A percentile compares a stretch with the other conserved stretches of the same genome.
phyloP scores from a whole-genome alignment of 2,329 filamentous ascomycete genomes.

The Fusarium sacchari region DNA sequence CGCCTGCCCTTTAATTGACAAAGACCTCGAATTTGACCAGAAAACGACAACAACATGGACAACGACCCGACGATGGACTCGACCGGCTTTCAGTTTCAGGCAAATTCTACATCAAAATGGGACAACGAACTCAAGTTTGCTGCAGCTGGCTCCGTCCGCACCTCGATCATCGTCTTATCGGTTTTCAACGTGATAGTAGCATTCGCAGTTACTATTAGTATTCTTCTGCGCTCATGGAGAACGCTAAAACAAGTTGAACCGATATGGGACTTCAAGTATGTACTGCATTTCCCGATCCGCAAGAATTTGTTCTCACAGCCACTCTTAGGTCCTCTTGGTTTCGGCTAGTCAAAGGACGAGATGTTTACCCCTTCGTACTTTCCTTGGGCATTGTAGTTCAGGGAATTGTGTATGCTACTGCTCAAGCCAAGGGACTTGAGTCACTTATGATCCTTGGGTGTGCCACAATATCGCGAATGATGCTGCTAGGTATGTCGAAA shows the following conservation, averaged over 20 bases:
- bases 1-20: constrained; percentile 27
- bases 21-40: constrained; percentile 16
- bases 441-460: constrained; percentile 63
- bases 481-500: constrained; percentile 64
- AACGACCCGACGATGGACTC: constrained; percentile 26
- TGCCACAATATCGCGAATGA: constrained; percentile 63
- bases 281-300: background rate
- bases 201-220: constrained; percentile 64
- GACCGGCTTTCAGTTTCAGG: constrained; percentile 46
- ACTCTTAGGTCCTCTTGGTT: constrained; percentile 51
- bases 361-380: constrained; percentile 66
- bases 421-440: constrained; percentile 65
- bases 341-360: constrained; percentile 57
- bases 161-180: constrained; percentile 69
- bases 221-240: constrained; percentile 66
- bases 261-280: constrained; percentile 56
- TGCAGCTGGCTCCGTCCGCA: constrained; percentile 66
- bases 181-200: constrained; percentile 69
- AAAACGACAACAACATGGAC: constrained; percentile 12
- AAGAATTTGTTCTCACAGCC: constrained; percentile 16
- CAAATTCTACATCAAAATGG: constrained; percentile 58
- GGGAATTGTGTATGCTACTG: constrained; percentile 65
- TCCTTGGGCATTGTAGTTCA: constrained; percentile 68
- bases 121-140: constrained; percentile 63
- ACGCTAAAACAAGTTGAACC: constrained; percentile 54